These are phyloP conservation scores for Penicillium pancosmium DNA, from an alignment of 495 filamentous ascomycete species.

Conservation along the genomic window DNA sequence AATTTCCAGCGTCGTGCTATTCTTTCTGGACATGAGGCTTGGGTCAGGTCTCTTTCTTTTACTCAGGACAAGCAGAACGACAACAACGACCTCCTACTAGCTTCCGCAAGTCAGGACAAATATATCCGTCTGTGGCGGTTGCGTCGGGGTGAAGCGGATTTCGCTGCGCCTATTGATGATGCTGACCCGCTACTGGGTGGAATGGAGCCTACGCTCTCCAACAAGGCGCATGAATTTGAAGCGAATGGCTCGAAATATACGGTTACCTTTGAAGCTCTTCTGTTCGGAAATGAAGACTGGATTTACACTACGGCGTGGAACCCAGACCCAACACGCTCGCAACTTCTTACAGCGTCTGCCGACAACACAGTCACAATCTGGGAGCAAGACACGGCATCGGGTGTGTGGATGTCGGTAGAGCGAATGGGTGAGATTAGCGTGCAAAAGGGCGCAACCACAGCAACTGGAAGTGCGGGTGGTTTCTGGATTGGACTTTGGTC, in stretches of 20 bases:
- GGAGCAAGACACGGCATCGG: slow-evolving; percentile 78
- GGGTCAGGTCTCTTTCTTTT: slow-evolving; percentile 86
- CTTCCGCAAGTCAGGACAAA: slow-evolving; percentile 96
- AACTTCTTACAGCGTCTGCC: slow-evolving; percentile 87
- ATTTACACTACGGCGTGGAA: slow-evolving; percentile 86
- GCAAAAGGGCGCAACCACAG: slow-evolving; percentile 92
- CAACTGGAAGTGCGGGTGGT: slow-evolving; percentile 91
- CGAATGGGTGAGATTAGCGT: slow-evolving; percentile 90
- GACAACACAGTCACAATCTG: slow-evolving; percentile 95
- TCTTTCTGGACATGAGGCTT: slow-evolving; percentile 90
- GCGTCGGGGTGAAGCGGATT: slow-evolving; percentile 60
- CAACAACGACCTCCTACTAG: slow-evolving; percentile 73
- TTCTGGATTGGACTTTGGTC: slow-evolving; percentile 97
- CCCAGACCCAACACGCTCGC: slow-evolving; percentile 55
- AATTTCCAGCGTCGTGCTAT: slow-evolving; percentile 76
- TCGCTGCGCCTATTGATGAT: slow-evolving; percentile 39
- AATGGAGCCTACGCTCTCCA: slow-evolving; percentile 66
- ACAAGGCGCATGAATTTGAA: slow-evolving; percentile 79
- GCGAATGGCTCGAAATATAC: slow-evolving; percentile 63
- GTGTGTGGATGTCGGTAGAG: slow-evolving; percentile 84
- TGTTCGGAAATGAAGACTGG: slow-evolving; percentile 98
- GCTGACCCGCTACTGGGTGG: slow-evolving; percentile 61
- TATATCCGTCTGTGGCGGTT: slow-evolving; percentile 95
- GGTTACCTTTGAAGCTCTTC: slow-evolving; percentile 89
- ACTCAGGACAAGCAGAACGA: slow-evolving; percentile 58